Evolutionary conservation across 306 rosid genomes (phyloP).

Genomic region (Senna tora): DNA sequence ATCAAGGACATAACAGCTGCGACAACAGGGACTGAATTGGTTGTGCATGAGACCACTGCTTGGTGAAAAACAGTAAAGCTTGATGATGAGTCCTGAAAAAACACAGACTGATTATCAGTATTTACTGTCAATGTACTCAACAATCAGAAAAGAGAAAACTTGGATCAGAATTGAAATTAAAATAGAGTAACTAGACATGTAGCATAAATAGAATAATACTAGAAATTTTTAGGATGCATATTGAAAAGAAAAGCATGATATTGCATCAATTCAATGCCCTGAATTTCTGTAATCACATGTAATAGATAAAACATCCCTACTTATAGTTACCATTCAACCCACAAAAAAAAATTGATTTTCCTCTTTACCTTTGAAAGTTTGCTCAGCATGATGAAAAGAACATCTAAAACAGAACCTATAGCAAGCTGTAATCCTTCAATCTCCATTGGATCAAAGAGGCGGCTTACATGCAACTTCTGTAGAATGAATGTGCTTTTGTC

Average conservation of each 20-base stretch:
- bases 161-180: slow-evolving; percentile 1
- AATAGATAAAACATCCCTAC: slow-evolving; percentile 29
- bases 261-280: slow-evolving; percentile 22
- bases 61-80: slow-evolving; percentile 74
- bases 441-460: slow-evolving; percentile 75
- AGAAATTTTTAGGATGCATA: slow-evolving; percentile 17
- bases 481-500: slow-evolving; percentile 31
- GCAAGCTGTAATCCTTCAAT: slow-evolving; percentile 84
- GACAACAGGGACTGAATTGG: slow-evolving; percentile 69
- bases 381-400: slow-evolving; percentile 66
- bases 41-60: slow-evolving; percentile 66
- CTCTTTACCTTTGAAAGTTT: slow-evolving; percentile 72
- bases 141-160: slow-evolving; percentile 21
- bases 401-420: slow-evolving; percentile 69
- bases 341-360: slow-evolving; percentile 11
- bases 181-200: neutral
- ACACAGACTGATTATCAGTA: slow-evolving; percentile 41
- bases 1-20: slow-evolving; percentile 71
- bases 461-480: slow-evolving; percentile 76
- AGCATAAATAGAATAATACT: slow-evolving; percentile 15
- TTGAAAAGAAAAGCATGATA: slow-evolving; percentile 26
- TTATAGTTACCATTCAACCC: slow-evolving; percentile 25
- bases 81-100: slow-evolving; percentile 65
- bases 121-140: slow-evolving; percentile 13
- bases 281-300: slow-evolving; percentile 25